Evolutionary conservation across 2,329 filamentous ascomycete genomes (phyloP), one percentile per base, ranked within the genome.

Genomic region (Aplosporella prunicola): DNA sequence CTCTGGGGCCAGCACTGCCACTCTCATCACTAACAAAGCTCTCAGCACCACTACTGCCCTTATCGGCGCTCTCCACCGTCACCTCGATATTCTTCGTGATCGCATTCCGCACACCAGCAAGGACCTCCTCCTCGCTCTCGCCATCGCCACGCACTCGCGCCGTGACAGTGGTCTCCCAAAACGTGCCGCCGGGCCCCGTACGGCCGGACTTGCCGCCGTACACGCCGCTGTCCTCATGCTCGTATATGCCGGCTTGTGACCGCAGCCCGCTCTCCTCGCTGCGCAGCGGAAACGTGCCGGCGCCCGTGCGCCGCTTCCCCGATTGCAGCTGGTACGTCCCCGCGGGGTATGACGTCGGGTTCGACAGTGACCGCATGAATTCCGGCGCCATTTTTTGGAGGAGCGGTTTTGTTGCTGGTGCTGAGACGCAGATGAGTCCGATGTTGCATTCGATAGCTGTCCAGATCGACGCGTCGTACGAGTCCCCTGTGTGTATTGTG

Each of bases 381-480:
- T 22, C 34, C 7, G 34, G 34, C 25, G 34, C 34, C 2, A 36
- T 24, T 27, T 18, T 24, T 27, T 36, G 25, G 18, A 36, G 17
- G 15, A 36, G 20, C 26, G 34, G 34, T 27, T 36, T 36, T 7
- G 34, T 32, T 16, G 45, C 46, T 1, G 57, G 57, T 45, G 61
- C 55, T 44, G 57, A 56, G 16, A 53, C 55, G 39, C 57, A 61
- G 20, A 61, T 50, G 27, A 61, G 53, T 7, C 53, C 55, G 5
- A 57, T 47, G 41, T 60, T 46, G 29, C 54, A 49, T 45, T 62
- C 58, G 7, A 60, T 45, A 1, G 51, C 50, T 17, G 49, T 53
- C 58, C 58, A 62, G 42, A 54, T 49, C 1, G 52, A 49, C 4
- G 46, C 46, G 42, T 57, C 34, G 20, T 36, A 29, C 14, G 20